Percentiles rank a stretch among this genome's conserved stretches.
Conservation (phyloP, 192 early-diverging fungal species). For the Coemansia sp. region DNA sequence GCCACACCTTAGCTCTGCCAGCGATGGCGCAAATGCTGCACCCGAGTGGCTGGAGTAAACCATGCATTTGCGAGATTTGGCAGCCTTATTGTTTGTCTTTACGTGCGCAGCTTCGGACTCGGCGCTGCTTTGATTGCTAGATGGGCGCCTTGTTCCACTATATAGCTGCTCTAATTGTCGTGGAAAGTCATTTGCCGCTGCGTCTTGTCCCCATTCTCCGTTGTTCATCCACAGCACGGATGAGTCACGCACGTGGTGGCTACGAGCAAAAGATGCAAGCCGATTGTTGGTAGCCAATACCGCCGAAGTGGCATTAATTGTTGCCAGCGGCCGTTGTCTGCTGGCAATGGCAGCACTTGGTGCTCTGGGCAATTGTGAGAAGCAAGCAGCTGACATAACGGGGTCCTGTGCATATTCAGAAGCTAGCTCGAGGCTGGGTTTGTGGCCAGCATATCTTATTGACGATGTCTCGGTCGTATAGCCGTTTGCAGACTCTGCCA, state of each 20-base stretch:
- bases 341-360: not conserved
- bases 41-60: conserved; percentile 37
- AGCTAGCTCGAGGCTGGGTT: not conserved
- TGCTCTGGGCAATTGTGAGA: not conserved
- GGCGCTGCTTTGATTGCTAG: not conserved
- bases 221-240: conserved; percentile 42
- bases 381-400: conserved; percentile 4
- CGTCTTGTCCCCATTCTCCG: not conserved
- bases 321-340: not conserved
- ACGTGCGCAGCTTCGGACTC: not conserved
- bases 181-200: not conserved
- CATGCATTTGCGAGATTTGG: conserved; percentile 13
- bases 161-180: not conserved
- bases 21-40: conserved; percentile 9
- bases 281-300: not conserved
- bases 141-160: not conserved
- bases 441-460: not conserved
- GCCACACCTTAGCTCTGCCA: conserved; percentile 9
- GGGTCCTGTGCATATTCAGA: conserved; percentile 2
- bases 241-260: conserved; percentile 26
- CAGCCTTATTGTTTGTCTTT: not conserved
- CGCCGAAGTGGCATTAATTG: not conserved
- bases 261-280: conserved; percentile 4
- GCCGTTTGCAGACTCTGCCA: not conserved
- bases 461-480: not conserved